Conservation (phyloP, 495 filamentous ascomycete species). For the Penicillium simplicissimum region DNA sequence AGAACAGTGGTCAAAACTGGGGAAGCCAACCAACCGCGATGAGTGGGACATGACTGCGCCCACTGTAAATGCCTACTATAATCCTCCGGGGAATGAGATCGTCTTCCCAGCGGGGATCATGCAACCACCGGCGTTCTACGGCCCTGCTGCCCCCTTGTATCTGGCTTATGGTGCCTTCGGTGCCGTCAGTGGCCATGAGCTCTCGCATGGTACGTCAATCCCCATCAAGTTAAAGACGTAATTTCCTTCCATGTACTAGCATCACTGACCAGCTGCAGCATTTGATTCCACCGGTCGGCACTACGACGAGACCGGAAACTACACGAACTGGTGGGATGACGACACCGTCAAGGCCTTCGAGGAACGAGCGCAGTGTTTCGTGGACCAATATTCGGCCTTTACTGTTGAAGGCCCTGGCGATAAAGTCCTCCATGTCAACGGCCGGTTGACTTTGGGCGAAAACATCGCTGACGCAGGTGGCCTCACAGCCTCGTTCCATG, state of each 20-base stretch:
- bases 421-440: slow-evolving; percentile 65
- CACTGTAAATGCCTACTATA: slow-evolving; percentile 67
- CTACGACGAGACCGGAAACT: slow-evolving; percentile 67
- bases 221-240: neutral
- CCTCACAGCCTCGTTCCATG: slow-evolving; percentile 61
- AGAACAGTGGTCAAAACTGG: slow-evolving; percentile 57
- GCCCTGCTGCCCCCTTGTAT: slow-evolving; percentile 61
- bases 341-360: slow-evolving; percentile 62
- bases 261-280: slow-evolving; percentile 37
- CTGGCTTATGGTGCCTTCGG: slow-evolving; percentile 71
- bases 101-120: slow-evolving; percentile 74
- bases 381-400: slow-evolving; percentile 67
- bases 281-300: slow-evolving; percentile 70
- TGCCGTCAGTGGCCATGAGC: slow-evolving; percentile 70
- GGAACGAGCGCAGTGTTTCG: slow-evolving; percentile 66
- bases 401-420: slow-evolving; percentile 56
- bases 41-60: slow-evolving; percentile 64
- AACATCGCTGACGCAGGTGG: slow-evolving; percentile 79
- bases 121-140: slow-evolving; percentile 68
- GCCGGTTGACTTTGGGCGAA: slow-evolving; percentile 67
- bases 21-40: slow-evolving; percentile 61
- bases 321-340: slow-evolving; percentile 70
- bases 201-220: slow-evolving; percentile 57
- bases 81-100: slow-evolving; percentile 64
- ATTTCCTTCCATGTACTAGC: neutral